Evolutionary conservation across 805 yeast genomes (phyloP).

Genomic region (Kuraishia capsulata): DNA sequence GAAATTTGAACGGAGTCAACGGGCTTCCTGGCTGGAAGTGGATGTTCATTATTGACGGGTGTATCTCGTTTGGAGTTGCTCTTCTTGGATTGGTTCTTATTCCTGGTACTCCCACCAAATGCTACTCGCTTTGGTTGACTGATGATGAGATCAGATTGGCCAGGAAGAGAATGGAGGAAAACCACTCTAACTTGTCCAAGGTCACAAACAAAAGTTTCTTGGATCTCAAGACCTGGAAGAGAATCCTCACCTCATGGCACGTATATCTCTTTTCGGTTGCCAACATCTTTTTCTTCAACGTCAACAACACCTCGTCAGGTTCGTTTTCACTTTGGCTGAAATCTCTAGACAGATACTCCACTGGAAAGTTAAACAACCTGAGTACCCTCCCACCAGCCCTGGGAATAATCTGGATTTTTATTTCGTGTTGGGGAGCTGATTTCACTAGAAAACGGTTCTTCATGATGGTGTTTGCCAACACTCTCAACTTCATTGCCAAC

Average conservation of each 20-base stretch:
- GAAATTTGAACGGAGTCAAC: slow-evolving; percentile 31
- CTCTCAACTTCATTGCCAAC: slow-evolving; percentile 46
- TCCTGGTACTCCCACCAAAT: slow-evolving; percentile 61
- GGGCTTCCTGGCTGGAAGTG: slow-evolving; percentile 59
- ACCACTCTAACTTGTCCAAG: slow-evolving; percentile 17
- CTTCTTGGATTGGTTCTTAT: slow-evolving; percentile 20
- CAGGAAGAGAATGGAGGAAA: slow-evolving; percentile 29
- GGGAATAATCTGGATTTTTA: slow-evolving; percentile 28
- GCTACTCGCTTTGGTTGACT: slow-evolving; percentile 40
- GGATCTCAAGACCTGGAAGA: slow-evolving; percentile 22
- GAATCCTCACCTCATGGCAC: slow-evolving; percentile 29
- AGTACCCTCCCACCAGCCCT: slow-evolving; percentile 40
- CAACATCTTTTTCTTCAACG: slow-evolving; percentile 34
- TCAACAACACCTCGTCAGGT: slow-evolving; percentile 30
- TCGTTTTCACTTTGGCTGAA: slow-evolving; percentile 30
- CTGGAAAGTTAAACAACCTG: slow-evolving; percentile 26
- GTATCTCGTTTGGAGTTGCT: slow-evolving; percentile 35
- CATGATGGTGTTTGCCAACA: slow-evolving; percentile 5
- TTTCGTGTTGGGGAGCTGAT: slow-evolving; percentile 30
- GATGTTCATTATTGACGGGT: slow-evolving; percentile 59
- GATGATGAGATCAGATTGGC: slow-evolving; percentile 50
- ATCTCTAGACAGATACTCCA: slow-evolving; percentile 14
- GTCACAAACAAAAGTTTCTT: slow-evolving; percentile 17
- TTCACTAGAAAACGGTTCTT: slow-evolving; percentile 12
- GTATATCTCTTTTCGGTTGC: slow-evolving; percentile 24